Base-by-base conservation (phyloP, 116 monocot genomes). In the Thalassia testudinum region DNA sequence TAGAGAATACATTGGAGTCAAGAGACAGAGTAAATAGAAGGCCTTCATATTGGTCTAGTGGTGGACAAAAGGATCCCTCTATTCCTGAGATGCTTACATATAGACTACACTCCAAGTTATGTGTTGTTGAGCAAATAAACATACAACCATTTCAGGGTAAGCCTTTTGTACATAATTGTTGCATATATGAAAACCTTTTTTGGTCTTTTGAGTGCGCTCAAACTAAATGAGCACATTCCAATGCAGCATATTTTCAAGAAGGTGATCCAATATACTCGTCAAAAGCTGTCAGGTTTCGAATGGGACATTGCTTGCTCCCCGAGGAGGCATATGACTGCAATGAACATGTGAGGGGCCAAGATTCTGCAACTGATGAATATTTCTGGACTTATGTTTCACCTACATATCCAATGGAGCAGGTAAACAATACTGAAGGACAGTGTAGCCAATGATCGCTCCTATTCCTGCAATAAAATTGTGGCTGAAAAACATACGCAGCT, bases 21-120 rank as follows among this genome's bases (percentile, higher is more conserved):
- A 63, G 29, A 40, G 74, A 86, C 20, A 47, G 48, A 59, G 59
- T 75, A 27, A 34, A 69, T 28, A 16, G 1, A 49, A 64, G 73
- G 21, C 76, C 80, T 14, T 90, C 99, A 26, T 99, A 90, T 59
- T 99, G 99, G 99, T 99, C 99, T 43, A 99, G 99, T 66, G 67
- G 66, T 42, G 99, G 99, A 30, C 40, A 67, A n/a, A 69, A 49
- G 29, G 75, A 90, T 66, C 77, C 77, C 48, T 26, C 34, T 26
- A 66, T 61, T 2, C 80, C 85, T 1, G 99, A 99, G 58, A 79
- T 75, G 44, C 64, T 99, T 49, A 90, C 78, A 0, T 99, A 99
- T 49, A 66, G 58, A 38, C 57, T 99, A 18, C 24, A 30, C 10
- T 72, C 80, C 47, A 72, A 69, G 53, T 58, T 99, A 47, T 82